phyloP scores from a whole-genome alignment of 805 yeast species.

The Grigorovia yakushimaensis region DNA sequence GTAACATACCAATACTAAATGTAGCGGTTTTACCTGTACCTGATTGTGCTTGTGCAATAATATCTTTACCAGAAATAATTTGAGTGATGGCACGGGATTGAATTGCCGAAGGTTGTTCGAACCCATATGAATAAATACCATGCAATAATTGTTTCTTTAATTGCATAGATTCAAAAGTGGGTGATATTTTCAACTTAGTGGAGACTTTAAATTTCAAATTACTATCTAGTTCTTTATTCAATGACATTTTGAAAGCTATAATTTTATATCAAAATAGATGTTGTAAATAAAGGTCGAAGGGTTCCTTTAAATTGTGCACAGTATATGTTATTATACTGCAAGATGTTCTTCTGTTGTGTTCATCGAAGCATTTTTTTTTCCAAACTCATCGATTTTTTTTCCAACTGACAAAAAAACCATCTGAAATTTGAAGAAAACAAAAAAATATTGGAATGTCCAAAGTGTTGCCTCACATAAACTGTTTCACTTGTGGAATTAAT shows the following conservation, averaged over 20 bases:
- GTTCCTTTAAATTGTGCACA: no score
- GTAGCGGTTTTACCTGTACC: slow-evolving; percentile 99
- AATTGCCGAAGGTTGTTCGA: slow-evolving; percentile 92
- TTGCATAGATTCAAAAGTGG: slow-evolving; percentile 66
- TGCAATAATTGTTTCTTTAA: slow-evolving; percentile 51
- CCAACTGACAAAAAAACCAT: not conserved
- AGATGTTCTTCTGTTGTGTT: no score
- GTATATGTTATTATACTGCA: no score
- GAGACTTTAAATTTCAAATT: slow-evolving; percentile 54
- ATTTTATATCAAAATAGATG: no score
- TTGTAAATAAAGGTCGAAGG: no score
- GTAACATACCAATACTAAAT: slow-evolving; percentile 89
- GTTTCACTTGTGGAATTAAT: not conserved
- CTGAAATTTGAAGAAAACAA: slow-evolving; percentile 1
- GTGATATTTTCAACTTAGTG: slow-evolving; percentile 40
- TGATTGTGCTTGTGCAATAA: slow-evolving; percentile 96
- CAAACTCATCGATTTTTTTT: not conserved
- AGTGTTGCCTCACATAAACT: no score
- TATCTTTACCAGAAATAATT: slow-evolving; percentile 87
- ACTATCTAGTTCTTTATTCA: slow-evolving; percentile 50
- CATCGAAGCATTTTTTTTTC: no score
- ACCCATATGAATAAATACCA: slow-evolving; percentile 80
- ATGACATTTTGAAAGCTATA: no score
- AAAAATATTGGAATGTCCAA: no score
- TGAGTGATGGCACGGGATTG: slow-evolving; percentile 95